Base-by-base conservation (phyloP, 2,329 filamentous ascomycete genomes). In the Dothideomycetidae sp. region DNA sequence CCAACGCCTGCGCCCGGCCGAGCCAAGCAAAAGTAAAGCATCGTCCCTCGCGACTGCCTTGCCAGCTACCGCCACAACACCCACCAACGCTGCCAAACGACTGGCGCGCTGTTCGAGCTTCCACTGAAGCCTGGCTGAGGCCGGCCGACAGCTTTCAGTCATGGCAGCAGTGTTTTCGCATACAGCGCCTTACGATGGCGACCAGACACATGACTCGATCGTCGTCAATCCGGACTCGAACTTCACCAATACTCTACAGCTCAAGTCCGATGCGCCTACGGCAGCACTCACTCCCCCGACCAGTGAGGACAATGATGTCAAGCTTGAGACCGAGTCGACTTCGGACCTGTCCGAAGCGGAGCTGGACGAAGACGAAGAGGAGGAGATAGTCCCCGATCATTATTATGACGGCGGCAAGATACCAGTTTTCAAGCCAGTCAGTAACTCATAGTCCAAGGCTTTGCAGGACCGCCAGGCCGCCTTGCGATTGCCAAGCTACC, bases 381-480 rank as follows among this genome's bases (percentile, higher is more conserved):
- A 80, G 48, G 81, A 90, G 37, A 71, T 93, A 38, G 66, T 77
- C 32, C 88, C 88, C 1, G 83, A 86, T 54, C 78, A 93, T 58
- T 94, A 83, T 66, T 93, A 84, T 53, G 86, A 73, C 37, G 71
- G 68, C 40, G 73, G 85, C 44, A 81, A 76, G 44, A 81, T 98
- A 23, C 88, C 90, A 5, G 80, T 98, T 43, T 98, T 98, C 62
- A 88, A 78, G 59, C 90, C 90, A 46, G 73, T 76, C 63, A 55
- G 72, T 71, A 21, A 21, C 32, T 18, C 13, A 21, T 5, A 16
- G 11, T 36, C 36, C 21, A 10, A 31, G 16, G 28, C 31, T 37
- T 15, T 29, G 10, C 7, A 26, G 21, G 21, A 7, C 7, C n/a
- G 7, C 7, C 21, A 26, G 21, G 21, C 21, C n/a, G 21, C 21